Percentiles rank a stretch among this genome's conserved stretches.
phyloP scores from a whole-genome alignment of 345 rosid species.

The Euphorbia pulcherrima region DNA sequence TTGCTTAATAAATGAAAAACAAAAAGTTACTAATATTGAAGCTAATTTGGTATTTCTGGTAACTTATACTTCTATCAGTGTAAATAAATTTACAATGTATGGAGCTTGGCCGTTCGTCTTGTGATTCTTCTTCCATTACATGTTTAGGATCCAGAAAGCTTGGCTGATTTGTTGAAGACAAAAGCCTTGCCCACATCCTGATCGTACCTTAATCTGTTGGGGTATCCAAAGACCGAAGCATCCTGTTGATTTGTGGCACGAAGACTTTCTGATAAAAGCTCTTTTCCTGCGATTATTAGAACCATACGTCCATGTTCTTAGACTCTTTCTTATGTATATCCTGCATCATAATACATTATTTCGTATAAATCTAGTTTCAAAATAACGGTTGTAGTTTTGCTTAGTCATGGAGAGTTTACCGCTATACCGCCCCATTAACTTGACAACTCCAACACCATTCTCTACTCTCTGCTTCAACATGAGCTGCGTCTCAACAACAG shows the following conservation, averaged over 20 bases:
- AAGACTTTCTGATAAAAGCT: conserved; percentile 37
- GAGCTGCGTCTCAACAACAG: conserved; percentile 95
- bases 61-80: too few species aligned
- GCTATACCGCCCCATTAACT: conserved; percentile 86
- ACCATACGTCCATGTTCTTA: conserved; percentile 62
- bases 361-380: background rate
- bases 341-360: conserved; percentile 29
- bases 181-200: conserved; percentile 84
- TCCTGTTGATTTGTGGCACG: conserved; percentile 27
- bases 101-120: too few species aligned
- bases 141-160: conserved; percentile 45
- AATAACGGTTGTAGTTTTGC: background rate
- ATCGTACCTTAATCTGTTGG: conserved; percentile 45
- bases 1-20: too few species aligned
- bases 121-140: background rate
- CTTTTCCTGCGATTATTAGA: conserved; percentile 60
- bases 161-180: conserved; percentile 75
- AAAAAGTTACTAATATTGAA: too few species aligned
- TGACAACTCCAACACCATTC: conserved; percentile 80
- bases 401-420: conserved; percentile 39
- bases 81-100: too few species aligned
- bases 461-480: conserved; percentile 86
- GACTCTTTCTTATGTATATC: conserved; percentile 42
- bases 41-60: too few species aligned
- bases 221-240: conserved; percentile 62